Evolutionary conservation across 2,329 filamentous ascomycete genomes (phyloP).

Genomic region (Mariannaea sp.): DNA sequence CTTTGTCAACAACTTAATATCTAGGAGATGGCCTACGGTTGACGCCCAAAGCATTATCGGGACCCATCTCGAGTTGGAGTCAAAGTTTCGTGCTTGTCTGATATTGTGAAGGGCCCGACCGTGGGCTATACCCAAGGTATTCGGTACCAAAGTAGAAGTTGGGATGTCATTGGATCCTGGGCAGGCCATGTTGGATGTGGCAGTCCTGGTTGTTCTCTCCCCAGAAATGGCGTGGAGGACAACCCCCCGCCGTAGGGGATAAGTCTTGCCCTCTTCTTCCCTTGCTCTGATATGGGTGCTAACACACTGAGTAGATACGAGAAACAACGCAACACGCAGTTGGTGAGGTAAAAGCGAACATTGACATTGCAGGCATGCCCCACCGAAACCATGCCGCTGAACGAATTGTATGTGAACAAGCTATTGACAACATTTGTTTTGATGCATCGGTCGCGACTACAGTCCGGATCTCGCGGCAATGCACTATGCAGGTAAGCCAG

Average conservation of each 20-base stretch:
- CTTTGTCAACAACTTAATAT: conserved; percentile 18
- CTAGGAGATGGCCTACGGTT: conserved; percentile 7
- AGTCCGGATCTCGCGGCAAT: conserved; percentile 17
- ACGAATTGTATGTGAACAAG: conserved; percentile 7
- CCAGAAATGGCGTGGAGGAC: conserved; percentile 56
- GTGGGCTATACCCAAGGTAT: conserved; percentile 6
- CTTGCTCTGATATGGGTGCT: conserved; percentile 26
- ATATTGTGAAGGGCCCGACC: conserved; percentile 33
- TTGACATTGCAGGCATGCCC: not conserved
- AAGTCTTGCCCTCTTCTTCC: conserved; percentile 47
- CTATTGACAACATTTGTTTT: not conserved
- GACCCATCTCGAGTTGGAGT: conserved; percentile 93
- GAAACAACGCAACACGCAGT: not conserved
- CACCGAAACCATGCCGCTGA: not conserved
- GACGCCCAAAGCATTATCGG: conserved; percentile 49
- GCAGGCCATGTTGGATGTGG: conserved; percentile 38
- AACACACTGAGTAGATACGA: conserved; percentile 35
- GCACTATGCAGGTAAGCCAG: not conserved
- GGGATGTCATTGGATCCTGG: conserved; percentile 33
- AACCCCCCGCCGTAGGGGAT: conserved; percentile 55
- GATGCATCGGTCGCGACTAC: not conserved
- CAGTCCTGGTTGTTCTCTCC: conserved; percentile 55
- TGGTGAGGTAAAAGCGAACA: not conserved
- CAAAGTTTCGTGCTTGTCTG: conserved; percentile 93
- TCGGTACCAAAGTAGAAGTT: conserved; percentile 23